Conservation (phyloP, 2,329 filamentous ascomycete genomes). For the Talaromyces sp. region DNA sequence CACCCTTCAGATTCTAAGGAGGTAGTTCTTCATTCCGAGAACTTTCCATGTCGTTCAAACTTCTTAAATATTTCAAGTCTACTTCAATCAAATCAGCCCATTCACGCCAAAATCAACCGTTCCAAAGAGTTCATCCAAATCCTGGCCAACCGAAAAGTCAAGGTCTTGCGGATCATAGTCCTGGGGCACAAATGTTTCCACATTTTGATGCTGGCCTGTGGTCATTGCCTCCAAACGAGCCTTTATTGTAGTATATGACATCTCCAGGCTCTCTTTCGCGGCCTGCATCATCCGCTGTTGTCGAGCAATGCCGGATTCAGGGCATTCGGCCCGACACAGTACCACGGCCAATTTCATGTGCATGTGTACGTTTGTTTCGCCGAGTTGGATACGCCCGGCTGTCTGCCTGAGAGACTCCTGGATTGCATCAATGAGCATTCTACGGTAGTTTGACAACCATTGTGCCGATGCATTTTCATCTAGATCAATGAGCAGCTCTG, state of each 20-base stretch:
- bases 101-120: background rate
- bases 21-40: background rate
- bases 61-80: background rate
- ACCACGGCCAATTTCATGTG: constrained; percentile 7
- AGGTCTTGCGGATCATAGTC: background rate
- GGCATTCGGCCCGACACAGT: background rate
- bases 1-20: background rate
- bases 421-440: constrained; percentile 4
- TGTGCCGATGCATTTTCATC: background rate
- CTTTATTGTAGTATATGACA: background rate
- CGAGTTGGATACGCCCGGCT: constrained; percentile 1
- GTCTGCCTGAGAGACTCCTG: background rate
- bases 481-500: constrained; percentile 5
- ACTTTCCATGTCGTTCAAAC: background rate
- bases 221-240: background rate
- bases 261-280: constrained; percentile 3
- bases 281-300: constrained; percentile 5
- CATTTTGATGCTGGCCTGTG: background rate
- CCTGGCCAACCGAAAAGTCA: background rate
- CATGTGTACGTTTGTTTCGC: constrained; percentile 4
- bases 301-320: background rate
- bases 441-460: constrained; percentile 1
- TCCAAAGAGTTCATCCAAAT: background rate
- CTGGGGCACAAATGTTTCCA: background rate
- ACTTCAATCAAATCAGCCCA: background rate